Evolutionary conservation across 1,284 basidiomycete species (phyloP), one percentile per base, ranked within the genome.

Genomic region (Microbotryum intermedium): DNA sequence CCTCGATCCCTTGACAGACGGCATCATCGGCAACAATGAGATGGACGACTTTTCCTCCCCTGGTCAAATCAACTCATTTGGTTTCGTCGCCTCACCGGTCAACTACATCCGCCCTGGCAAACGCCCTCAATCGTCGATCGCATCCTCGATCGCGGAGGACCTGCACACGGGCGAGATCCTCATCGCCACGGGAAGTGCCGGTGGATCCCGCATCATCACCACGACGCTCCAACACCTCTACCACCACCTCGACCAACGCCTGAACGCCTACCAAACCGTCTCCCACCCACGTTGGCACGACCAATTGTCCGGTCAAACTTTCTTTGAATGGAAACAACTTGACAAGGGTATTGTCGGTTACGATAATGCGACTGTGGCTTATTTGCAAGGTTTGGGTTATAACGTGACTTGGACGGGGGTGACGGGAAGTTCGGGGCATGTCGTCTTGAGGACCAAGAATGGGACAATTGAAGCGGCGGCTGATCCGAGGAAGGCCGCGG

Each of bases 191-290:
- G 75, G 74, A 45, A 73, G 72, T 2, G 76, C 77, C 0, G 77
- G 77, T 18, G 77, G 77, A 71, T 25, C 69, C 42, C 60, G 74
- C 2, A 77, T 78, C 72, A 76, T 77, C 64, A 77, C 77, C 0
- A 75, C 76, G 2, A 77, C 76, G 13, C 67, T 77, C 13, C 73
- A 76, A 55, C 65, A 73, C 57, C 51, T 74, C 6, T 67, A 72
- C 61, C 70, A 73, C 57, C 67, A 68, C 58, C 57, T 73, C 26
- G 72, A 74, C 53, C 71, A 70, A 45, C 67, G 68, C 58, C 30
- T 70, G 45, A 59, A 69, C 66, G 73, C 71, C 3, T 70, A 69
- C 13, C 53, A 62, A 46, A 66, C 61, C 46, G 72, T 68, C 26
- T 53, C 50, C 51, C 68, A 70, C 55, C 72, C 77, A 0, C 70